Evolutionary conservation across 2,329 filamentous ascomycete species (phyloP), one percentile per base, ranked within the genome.

Genomic region (Sclerotinia glacialis): DNA sequence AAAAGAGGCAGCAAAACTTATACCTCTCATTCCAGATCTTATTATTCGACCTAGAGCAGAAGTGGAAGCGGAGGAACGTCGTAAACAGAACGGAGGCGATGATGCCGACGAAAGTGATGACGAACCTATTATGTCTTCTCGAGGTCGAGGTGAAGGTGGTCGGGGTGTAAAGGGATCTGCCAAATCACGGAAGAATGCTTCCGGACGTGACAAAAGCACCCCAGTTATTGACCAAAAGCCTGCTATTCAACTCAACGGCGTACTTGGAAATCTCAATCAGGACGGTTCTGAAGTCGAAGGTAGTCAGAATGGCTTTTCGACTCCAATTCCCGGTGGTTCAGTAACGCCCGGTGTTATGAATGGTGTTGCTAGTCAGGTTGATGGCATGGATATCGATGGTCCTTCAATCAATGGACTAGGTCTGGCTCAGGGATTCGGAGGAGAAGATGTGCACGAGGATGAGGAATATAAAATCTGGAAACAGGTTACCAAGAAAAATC

Each of bases 401-500:
- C 85, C 89, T 7, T 89, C 88, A 2, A 80, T 92, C 49, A 89
- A 86, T 71, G 88, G 86, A 28, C 83, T 90, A 76, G 82, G 84
- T 0, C 76, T 90, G 26, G 83, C 83, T 49, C 86, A 89, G 62
- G 85, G 86, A 1, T 83, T 91, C 66, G 86, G 85, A 40, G 84
- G 82, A 18, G 90, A 96, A 72, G 91, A 96, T 72, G 84, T 86
- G 16, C 92, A 92, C 71, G 87, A 96, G 72, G 93, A 98, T 72
- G 93, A 98, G 67, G 94, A 97, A 76, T 97, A 95, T 80, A 96
- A 96, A 77, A 91, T 95, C 46, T 99, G 96, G 95, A 99, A 98
- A 80, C 94, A 98, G 78, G 92, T 97, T 50, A 99, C 95, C 2
- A 98, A 98, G 79, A 97, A 95, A 76, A 93, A 97, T 74, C 89